Conservation (phyloP, 2,329 filamentous ascomycete genomes). For the Sarocladium kiliense region DNA sequence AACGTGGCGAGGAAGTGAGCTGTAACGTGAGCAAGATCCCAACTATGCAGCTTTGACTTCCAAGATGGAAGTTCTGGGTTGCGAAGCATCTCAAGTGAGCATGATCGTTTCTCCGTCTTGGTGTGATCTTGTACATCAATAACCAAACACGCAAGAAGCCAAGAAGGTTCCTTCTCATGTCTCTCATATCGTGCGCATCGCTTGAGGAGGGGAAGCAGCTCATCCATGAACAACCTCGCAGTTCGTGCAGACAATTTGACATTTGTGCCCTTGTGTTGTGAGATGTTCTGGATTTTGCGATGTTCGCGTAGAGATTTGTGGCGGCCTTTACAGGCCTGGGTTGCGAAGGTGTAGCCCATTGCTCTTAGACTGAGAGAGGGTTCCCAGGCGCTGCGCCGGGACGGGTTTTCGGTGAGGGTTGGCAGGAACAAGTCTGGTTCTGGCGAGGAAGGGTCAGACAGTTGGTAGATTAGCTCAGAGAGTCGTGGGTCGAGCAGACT, state of each 20-base stretch:
- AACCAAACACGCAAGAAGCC: not conserved
- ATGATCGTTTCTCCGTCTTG: not conserved
- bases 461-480: constrained; percentile 32
- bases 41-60: constrained; percentile 1
- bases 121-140: not conserved
- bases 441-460: constrained; percentile 16
- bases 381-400: constrained; percentile 53
- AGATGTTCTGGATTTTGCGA: constrained; percentile 3
- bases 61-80: not conserved
- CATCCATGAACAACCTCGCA: constrained; percentile 10
- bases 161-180: not conserved
- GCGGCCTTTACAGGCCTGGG: not conserved
- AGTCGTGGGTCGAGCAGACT: constrained; percentile 29
- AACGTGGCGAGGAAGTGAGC: constrained; percentile 55
- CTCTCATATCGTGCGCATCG: not conserved
- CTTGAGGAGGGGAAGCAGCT: constrained; percentile 17
- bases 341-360: constrained; percentile 44
- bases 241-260: constrained; percentile 11
- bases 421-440: constrained; percentile 55
- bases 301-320: not conserved
- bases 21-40: constrained; percentile 56
- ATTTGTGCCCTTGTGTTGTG: constrained; percentile 22
- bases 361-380: constrained; percentile 43
- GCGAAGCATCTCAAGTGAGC: not conserved
- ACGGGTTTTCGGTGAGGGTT: constrained; percentile 52